Evolutionary conservation across 1,139 yeast genomes (phyloP).

Genomic region (Hyphopichia fennica): DNA sequence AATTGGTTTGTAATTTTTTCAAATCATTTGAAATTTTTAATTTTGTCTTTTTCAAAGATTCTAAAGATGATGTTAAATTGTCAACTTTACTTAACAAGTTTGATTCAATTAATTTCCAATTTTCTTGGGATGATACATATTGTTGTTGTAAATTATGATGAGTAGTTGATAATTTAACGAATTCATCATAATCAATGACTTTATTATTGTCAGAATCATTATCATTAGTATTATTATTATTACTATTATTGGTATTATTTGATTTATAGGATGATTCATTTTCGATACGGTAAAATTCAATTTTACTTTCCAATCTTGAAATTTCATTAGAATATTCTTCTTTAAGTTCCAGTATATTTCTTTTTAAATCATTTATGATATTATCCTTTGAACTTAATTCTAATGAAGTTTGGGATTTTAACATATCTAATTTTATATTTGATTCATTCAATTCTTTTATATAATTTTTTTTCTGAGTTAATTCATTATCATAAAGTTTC

Average conservation of each 20-base stretch:
- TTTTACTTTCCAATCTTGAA: conserved; percentile 47
- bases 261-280: conserved; percentile 21
- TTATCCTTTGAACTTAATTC: conserved; percentile 33
- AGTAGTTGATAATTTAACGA: conserved; percentile 37
- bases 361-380: conserved; percentile 23
- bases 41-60: conserved; percentile 33
- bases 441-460: conserved; percentile 37
- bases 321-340: conserved; percentile 48
- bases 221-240: conserved; percentile 7
- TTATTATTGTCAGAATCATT: conserved; percentile 14
- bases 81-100: conserved; percentile 49
- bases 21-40: conserved; percentile 29
- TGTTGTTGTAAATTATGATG: conserved; percentile 63
- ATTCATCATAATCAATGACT: conserved; percentile 31
- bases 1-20: conserved; percentile 20
- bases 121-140: conserved; percentile 63
- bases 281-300: conserved; percentile 40
- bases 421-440: conserved; percentile 39
- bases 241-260: conserved; percentile 6
- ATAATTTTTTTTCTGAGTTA: conserved; percentile 24
- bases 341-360: conserved; percentile 25
- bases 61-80: conserved; percentile 40
- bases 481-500: conserved; percentile 33
- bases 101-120: conserved; percentile 65
- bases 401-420: conserved; percentile 37